Conservation (phyloP, 208 protist species). For the Strigomonas culicis region DNA sequence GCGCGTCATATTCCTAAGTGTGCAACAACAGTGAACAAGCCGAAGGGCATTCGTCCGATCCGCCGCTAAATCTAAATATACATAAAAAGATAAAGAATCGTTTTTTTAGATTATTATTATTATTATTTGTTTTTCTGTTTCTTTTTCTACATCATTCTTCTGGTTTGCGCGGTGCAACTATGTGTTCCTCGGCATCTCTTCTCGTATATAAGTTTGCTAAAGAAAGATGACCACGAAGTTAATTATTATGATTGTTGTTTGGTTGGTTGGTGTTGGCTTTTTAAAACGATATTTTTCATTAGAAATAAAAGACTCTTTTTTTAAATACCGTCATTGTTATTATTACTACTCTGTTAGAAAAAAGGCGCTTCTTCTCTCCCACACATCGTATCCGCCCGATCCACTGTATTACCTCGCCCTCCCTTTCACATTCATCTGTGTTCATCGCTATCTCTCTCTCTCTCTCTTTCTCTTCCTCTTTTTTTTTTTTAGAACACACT, state of each 20-base stretch:
- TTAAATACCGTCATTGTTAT: too few species aligned
- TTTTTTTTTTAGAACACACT: slow-evolving; percentile 7
- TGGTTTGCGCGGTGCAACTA: slow-evolving; percentile 3
- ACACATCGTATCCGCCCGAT: too few species aligned
- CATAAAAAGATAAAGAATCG: slow-evolving; percentile 11
- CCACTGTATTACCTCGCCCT: too few species aligned
- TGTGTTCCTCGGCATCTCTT: neutral
- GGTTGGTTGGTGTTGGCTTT: too few species aligned
- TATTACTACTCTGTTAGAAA: too few species aligned
- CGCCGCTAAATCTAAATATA: slow-evolving; percentile 4
- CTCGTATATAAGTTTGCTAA: too few species aligned
- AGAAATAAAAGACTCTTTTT: too few species aligned
- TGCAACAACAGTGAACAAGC: slow-evolving; percentile 82
- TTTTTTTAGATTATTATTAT: neutral
- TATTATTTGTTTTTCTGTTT: slow-evolving; percentile 6
- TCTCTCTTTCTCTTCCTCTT: slow-evolving; percentile 18
- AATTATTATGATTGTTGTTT: too few species aligned
- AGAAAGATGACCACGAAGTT: too few species aligned
- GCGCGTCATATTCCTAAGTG: slow-evolving; percentile 90
- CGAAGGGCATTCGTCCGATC: slow-evolving; percentile 12
- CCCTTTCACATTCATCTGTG: neutral
- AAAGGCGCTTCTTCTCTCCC: too few species aligned
- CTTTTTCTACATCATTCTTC: slow-evolving; percentile 14
- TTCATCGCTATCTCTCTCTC: neutral
- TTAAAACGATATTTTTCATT: neutral